These are phyloP conservation scores for Trichosporon sp. DNA, from an alignment of 1,284 basidiomycete genomes.

Conservation along the genomic window DNA sequence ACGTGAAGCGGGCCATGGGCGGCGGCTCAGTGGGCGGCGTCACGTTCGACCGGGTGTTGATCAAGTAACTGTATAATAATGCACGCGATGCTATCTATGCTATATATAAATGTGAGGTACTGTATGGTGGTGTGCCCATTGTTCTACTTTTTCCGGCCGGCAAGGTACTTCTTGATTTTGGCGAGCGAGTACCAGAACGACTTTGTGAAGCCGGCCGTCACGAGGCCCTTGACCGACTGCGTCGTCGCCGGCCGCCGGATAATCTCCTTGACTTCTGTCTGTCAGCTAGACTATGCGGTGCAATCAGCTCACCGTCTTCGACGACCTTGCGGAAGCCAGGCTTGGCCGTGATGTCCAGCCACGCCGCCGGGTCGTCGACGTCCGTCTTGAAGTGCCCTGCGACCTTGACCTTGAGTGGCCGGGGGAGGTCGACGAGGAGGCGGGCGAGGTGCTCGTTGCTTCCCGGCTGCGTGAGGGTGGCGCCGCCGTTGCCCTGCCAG, in stretches of 20 bases:
- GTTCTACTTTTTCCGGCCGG: constrained; percentile 26
- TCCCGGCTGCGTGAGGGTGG: constrained; percentile 59
- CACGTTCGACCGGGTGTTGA: constrained; percentile 68
- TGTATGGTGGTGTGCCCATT: neutral
- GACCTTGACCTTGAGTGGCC: constrained; percentile 51
- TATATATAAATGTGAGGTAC: neutral
- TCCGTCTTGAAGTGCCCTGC: constrained; percentile 19
- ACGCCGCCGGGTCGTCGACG: constrained; percentile 66
- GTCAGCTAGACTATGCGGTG: constrained; percentile 9
- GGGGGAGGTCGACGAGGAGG: constrained; percentile 71
- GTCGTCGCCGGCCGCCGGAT: constrained; percentile 76
- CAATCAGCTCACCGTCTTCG: constrained; percentile 55
- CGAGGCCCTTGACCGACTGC: constrained; percentile 79
- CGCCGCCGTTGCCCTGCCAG: neutral
- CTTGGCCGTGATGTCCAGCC: constrained; percentile 66
- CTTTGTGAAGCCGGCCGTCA: constrained; percentile 75
- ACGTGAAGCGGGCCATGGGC: constrained; percentile 78
- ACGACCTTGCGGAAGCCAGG: constrained; percentile 58
- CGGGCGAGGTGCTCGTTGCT: constrained; percentile 61
- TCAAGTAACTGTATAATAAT: constrained; percentile 15
- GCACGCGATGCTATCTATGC: constrained; percentile 2
- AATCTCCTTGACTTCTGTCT: constrained; percentile 66
- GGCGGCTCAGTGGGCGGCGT: constrained; percentile 70
- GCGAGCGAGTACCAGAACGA: constrained; percentile 67
- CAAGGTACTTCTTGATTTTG: constrained; percentile 81